These are phyloP conservation scores for Triadica sebifera DNA, from an alignment of 345 rosid species.

Conservation along the genomic window DNA sequence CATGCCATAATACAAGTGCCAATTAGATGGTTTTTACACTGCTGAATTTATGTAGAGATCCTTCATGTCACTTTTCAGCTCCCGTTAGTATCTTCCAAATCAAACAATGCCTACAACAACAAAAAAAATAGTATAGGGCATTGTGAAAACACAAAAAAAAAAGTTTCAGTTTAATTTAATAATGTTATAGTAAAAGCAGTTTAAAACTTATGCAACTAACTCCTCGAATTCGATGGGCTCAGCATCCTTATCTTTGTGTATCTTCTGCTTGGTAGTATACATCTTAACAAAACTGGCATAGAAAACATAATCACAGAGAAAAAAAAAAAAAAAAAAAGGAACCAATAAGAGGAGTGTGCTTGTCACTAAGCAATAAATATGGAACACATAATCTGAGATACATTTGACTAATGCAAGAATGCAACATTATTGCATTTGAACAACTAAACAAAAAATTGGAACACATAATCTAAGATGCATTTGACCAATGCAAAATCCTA, in stretches of 20 bases:
- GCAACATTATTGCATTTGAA: no score
- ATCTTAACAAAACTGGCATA: slow-evolving; percentile 34
- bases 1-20: background rate
- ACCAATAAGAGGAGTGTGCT: background rate
- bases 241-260: slow-evolving; percentile 73
- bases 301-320: background rate
- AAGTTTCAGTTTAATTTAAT: background rate
- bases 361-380: no score
- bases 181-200: background rate
- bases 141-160: background rate
- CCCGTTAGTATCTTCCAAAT: slow-evolving; percentile 75
- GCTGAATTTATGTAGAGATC: slow-evolving; percentile 81
- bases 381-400: background rate
- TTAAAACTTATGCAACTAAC: slow-evolving; percentile 69
- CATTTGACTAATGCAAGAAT: background rate
- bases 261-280: slow-evolving; percentile 73
- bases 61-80: slow-evolving; percentile 80
- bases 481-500: background rate
- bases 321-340: background rate
- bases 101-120: slow-evolving; percentile 61
- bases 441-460: background rate
- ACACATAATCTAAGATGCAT: background rate
- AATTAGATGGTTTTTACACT: slow-evolving; percentile 40
- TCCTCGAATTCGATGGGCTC: slow-evolving; percentile 84
- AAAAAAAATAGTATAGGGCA: background rate